These are phyloP conservation scores for Candida glaebosa DNA, from an alignment of 805 yeast genomes.

Conservation along the genomic window DNA sequence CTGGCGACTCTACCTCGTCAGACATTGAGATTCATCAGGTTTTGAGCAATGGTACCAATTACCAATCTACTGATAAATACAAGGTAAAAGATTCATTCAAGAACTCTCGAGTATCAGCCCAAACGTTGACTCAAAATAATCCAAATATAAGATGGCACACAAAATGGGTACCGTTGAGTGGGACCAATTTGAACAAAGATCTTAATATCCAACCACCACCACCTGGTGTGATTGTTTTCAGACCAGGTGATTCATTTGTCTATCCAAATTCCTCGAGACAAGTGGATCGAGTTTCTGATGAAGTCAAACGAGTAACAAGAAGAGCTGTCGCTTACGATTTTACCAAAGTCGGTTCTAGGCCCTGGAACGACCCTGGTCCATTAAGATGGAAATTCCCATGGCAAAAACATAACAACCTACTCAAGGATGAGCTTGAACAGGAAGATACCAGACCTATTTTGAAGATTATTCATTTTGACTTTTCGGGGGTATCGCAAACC, in stretches of 20 bases:
- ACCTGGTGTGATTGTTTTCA: conserved; percentile 83
- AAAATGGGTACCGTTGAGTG: conserved; percentile 65
- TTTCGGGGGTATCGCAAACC: conserved; percentile 67
- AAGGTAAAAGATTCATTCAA: conserved; percentile 16
- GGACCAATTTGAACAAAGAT: conserved; percentile 50
- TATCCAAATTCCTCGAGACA: conserved; percentile 80
- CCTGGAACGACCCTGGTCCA: conserved; percentile 91
- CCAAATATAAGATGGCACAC: conserved; percentile 47
- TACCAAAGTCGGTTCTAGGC: conserved; percentile 54
- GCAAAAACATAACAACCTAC: conserved; percentile 13
- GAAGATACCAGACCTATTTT: conserved; percentile 60
- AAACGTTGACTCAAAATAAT: conserved; percentile 20
- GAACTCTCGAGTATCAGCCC: conserved; percentile 10
- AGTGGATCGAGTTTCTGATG: conserved; percentile 64
- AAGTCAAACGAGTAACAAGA: conserved; percentile 57
- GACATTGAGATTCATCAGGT: conserved; percentile 44
- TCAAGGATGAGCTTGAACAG: conserved; percentile 11
- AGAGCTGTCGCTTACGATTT: conserved; percentile 49
- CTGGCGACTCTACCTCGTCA: conserved; percentile 6
- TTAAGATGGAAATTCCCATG: conserved; percentile 36
- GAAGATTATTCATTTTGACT: conserved; percentile 74
- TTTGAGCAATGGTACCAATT: conserved; percentile 26
- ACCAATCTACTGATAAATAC: conserved; percentile 19
- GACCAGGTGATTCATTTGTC: conserved; percentile 76
- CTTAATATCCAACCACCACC: conserved; percentile 74